Base-by-base conservation (phyloP, 1,284 basidiomycete species). In the Phaffia rhodozyma region DNA sequence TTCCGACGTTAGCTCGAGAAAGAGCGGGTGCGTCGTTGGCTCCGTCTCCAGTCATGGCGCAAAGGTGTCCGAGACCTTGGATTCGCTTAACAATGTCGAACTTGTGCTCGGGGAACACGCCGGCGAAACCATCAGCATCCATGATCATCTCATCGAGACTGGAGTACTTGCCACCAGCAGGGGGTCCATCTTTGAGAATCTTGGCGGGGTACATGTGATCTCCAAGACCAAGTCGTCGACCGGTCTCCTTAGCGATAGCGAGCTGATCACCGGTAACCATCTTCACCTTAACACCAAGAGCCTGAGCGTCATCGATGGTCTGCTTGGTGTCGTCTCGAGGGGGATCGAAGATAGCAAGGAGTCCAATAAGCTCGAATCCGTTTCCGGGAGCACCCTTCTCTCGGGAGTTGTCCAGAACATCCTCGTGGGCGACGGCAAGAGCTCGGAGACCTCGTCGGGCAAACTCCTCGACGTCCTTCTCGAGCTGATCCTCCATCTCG, bases 251-350 rank as follows among this genome's bases (percentile, higher is more conserved):
- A 66, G 93, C 93, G 70, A 97, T 97, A 71, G 94, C 93, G 74
- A 97, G 89, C 81, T 97, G 91, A 78, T 97, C 93, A 84, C 93
- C 93, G 57, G 93, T 97, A 69, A 97, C 92, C 94, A 97, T 97
- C 87, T 97, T 97, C 77, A 97, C 93, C 77, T 87, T 87, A 71
- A 97, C 92, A 79, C 94, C 93, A 75, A 97, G 89, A 67, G 86
- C 86, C 68, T 92, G 81, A 66, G 93, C 93, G 77, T 97, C 91
- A 75, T 97, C 91, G 74, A 98, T 96, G 48, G 94, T 98, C 80
- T 97, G 89, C 82, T 97, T 96, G 78, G 94, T 98, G 78, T 98
- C 94, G 11, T 89, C 87, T 79, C 93, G 91, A 69, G 93, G 93
- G 70, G 93, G 94, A 77, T 97, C 93, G 79, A 92, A 97, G 81